Evolutionary conservation across 2,329 filamentous ascomycete genomes (phyloP).

Genomic region (Microcyclospora tardicrescens): DNA sequence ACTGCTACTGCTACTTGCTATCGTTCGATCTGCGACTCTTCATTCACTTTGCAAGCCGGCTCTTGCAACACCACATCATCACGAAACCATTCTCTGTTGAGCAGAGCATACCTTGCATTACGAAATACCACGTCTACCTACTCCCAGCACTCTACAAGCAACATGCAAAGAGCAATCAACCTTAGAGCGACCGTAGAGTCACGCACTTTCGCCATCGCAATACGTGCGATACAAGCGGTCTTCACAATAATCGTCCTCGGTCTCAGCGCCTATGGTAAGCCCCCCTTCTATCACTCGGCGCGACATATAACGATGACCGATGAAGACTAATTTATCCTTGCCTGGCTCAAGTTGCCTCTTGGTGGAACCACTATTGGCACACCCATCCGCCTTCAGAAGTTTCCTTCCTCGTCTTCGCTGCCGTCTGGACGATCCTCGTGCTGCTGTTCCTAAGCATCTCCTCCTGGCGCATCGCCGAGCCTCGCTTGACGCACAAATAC

Average conservation of each 20-base stretch:
- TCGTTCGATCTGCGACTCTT: no score
- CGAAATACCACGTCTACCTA: no score
- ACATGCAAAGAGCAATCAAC: no score
- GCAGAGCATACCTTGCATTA: no score
- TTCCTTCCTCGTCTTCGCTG: constrained; percentile 69
- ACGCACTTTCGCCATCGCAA: constrained; percentile 38
- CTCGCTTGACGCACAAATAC: constrained; percentile 47
- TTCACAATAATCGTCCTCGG: constrained; percentile 65
- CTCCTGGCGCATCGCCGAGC: constrained; percentile 32
- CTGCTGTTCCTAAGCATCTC: constrained; percentile 57
- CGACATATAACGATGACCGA: constrained; percentile 1
- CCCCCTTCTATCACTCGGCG: neutral
- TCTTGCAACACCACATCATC: no score
- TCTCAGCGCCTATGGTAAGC: constrained; percentile 58
- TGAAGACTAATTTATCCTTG: constrained; percentile 1
- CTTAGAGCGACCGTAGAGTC: neutral
- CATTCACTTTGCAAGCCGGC: no score
- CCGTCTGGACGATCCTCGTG: constrained; percentile 60
- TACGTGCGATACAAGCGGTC: constrained; percentile 54
- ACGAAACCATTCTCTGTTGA: no score
- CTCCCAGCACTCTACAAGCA: no score
- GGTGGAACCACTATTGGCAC: constrained; percentile 40
- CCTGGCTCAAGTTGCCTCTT: constrained; percentile 41
- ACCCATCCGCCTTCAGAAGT: constrained; percentile 43
- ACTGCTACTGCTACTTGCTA: no score